These are phyloP conservation scores for Collybia sordida DNA, from an alignment of 768 basidiomycete genomes.

Conservation along the genomic window DNA sequence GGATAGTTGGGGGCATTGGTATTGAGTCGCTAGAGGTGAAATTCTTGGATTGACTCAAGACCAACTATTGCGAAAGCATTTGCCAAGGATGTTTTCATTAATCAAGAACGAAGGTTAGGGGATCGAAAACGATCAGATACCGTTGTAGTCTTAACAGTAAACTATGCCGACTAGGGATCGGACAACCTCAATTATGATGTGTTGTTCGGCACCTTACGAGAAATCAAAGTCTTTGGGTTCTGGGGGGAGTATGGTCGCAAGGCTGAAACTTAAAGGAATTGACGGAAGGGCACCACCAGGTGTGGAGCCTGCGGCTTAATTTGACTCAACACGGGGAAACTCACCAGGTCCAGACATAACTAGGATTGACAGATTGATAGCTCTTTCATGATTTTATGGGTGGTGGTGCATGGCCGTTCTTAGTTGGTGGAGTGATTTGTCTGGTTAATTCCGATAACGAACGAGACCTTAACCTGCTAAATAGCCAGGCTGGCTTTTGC, in stretches of 20 bases:
- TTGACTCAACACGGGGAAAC: conserved; percentile 14
- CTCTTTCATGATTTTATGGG: conserved; percentile 76
- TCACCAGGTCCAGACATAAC: conserved; percentile 46
- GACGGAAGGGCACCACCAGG: conserved; percentile 82
- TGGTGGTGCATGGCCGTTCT: conserved; percentile 90
- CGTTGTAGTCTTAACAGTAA: conserved; percentile 57
- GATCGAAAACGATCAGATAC: conserved; percentile 86
- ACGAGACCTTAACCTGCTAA: conserved; percentile 57
- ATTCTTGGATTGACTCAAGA: conserved; percentile 84
- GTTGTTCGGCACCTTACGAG: conserved; percentile 79
- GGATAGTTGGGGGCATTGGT: conserved; percentile 83
- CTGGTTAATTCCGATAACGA: conserved; percentile 96
- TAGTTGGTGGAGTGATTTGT: conserved; percentile 94
- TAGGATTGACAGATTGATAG: conserved; percentile 73
- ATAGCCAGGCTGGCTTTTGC: conserved; percentile 13
- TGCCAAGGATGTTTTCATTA: conserved; percentile 85
- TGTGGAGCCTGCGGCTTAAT: conserved; percentile 34
- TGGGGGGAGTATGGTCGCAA: conserved; percentile 49
- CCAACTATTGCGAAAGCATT: conserved; percentile 81
- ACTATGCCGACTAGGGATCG: conserved; percentile 78
- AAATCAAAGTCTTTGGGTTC: conserved; percentile 90
- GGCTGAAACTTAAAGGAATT: conserved; percentile 83
- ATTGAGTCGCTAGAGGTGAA: conserved; percentile 83
- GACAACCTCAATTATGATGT: conserved; percentile 67
- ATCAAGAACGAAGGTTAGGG: conserved; percentile 86